Base-by-base conservation (phyloP, 2,329 filamentous ascomycete species). In the Exophiala aquamarina region DNA sequence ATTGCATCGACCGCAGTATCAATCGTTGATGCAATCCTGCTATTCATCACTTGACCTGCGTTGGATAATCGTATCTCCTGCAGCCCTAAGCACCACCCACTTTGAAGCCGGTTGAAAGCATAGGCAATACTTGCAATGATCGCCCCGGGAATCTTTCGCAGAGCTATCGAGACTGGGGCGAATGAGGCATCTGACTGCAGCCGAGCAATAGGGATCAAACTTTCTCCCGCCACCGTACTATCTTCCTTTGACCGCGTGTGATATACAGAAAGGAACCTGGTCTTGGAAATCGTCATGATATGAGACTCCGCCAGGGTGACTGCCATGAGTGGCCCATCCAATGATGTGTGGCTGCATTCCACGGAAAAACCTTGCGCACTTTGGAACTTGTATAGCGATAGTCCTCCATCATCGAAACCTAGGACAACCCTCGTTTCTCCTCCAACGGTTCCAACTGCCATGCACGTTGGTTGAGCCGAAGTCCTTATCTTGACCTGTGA, bases 1-100 rank as follows among this genome's bases (percentile, higher is more conserved):
- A 17, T 9, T 19, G 46, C 21, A 20, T 41, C 36, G n/a, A 45
- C 18, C 10, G 52, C 29, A 8, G 50, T 46, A 20, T 66, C 42
- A 52, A 55, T 20, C 58, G 61, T 41, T 56, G 49, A 41, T 49
- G 41, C 41, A 41, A 49, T 46, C 21, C 50, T 43, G 38, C 47
- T 56, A 21, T 44, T 51, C 23, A 56, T 9, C 23, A 58, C 19
- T 4, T 15, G 29, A 13, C 54, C 55, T 13, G 35, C 32, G 7
- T 42, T 41, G 17, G 49, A 47, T 35, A 59, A 37, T 9, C 86
- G 83, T 34, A 96, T 72, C 65, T 96, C 92, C 65, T 97, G 92
- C n/a, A 97, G 81, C 2, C 90, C 91, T 13, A 95, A 79, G 6
- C 87, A 90, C 88, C 91, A 96, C 20, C 90, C 90, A 34, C 82